phyloP scores from a whole-genome alignment of 2,329 filamentous ascomycete species.

The Aspergillus alliaceus region DNA sequence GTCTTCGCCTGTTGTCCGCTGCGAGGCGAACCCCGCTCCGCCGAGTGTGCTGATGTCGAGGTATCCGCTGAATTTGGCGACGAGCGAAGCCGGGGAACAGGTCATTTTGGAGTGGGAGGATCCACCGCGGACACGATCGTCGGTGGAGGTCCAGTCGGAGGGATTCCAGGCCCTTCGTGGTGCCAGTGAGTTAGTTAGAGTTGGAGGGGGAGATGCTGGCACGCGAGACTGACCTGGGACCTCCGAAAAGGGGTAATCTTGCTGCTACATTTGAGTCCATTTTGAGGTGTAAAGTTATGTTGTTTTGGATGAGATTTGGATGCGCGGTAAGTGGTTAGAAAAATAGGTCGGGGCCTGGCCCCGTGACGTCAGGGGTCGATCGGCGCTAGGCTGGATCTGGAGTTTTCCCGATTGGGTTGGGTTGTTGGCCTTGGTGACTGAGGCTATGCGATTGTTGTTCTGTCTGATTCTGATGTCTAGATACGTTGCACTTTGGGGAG shows the following conservation, averaged over 20 bases:
- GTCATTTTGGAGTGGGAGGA: slow-evolving; percentile 59
- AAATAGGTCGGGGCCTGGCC: not conserved
- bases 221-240: slow-evolving; percentile 8
- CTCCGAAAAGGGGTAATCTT: slow-evolving; percentile 13
- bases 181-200: not conserved
- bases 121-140: slow-evolving; percentile 77
- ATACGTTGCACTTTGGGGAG: no score
- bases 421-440: no score
- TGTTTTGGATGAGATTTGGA: not conserved
- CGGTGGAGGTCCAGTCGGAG: slow-evolving; percentile 64
- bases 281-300: not conserved
- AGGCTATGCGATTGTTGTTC: no score
- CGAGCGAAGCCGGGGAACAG: slow-evolving; percentile 31
- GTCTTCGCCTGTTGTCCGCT: slow-evolving; percentile 62
- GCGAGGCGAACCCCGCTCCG: slow-evolving; percentile 79
- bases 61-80: slow-evolving; percentile 62
- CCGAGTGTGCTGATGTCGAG: slow-evolving; percentile 74
- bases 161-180: slow-evolving; percentile 14
- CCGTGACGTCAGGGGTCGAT: not conserved
- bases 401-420: not conserved
- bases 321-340: no score
- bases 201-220: not conserved
- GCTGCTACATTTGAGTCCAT: not conserved
- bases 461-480: no score
- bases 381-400: not conserved